These are phyloP conservation scores for Vitis rupestris DNA, from an alignment of 164 flowering plant species.

Conservation along the genomic window DNA sequence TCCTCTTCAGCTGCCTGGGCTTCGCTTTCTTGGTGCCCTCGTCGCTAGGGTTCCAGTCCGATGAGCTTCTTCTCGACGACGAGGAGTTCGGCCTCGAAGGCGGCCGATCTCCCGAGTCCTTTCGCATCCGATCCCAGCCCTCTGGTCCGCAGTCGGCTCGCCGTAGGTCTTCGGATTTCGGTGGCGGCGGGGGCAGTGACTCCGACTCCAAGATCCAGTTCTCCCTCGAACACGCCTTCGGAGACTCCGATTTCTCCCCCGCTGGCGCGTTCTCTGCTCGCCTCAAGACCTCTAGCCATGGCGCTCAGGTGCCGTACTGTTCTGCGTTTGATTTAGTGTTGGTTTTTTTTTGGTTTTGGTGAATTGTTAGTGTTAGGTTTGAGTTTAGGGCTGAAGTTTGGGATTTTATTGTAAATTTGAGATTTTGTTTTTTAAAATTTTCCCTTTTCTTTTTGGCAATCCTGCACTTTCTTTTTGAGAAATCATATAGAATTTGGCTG, in stretches of 20 bases:
- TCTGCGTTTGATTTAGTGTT: neutral
- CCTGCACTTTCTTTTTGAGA: no score
- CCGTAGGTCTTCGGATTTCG: constrained; percentile 11
- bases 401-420: no score
- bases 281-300: constrained; percentile 66
- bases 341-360: constrained; percentile 1
- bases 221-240: constrained; percentile 83
- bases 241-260: constrained; percentile 67
- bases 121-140: constrained; percentile 6
- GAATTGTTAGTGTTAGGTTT: neutral
- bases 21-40: constrained; percentile 11
- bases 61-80: constrained; percentile 83
- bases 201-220: constrained; percentile 87
- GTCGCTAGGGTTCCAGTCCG: constrained; percentile 67
- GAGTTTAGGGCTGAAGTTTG: no score
- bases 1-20: no score
- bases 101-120: constrained; percentile 23
- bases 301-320: constrained; percentile 60
- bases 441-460: no score
- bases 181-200: constrained; percentile 44
- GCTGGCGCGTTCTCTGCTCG: constrained; percentile 91
- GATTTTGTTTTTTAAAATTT: no score
- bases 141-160: constrained; percentile 15
- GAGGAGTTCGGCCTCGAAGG: constrained; percentile 79
- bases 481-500: no score